Conservation (phyloP, 805 yeast genomes). For the Phaffomyces thermotolerans region DNA sequence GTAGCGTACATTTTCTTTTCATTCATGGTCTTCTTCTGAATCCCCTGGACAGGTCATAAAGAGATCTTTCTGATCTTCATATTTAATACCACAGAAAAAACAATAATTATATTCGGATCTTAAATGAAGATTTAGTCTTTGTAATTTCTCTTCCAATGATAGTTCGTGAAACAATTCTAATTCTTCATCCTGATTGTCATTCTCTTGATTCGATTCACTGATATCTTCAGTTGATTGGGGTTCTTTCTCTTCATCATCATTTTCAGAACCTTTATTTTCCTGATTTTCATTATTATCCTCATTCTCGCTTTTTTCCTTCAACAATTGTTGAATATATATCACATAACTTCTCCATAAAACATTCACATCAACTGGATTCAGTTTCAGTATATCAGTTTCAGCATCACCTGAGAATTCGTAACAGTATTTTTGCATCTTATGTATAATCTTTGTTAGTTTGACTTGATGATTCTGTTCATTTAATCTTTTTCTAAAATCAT, state of each 20-base stretch:
- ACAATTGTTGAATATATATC: conserved; percentile 10
- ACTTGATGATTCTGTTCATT: conserved; percentile 11
- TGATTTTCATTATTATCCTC: conserved; percentile 6
- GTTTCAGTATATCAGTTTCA: conserved; percentile 15
- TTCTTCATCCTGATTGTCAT: conserved; percentile 23
- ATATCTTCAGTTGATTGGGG: conserved; percentile 8
- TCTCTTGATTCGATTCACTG: not conserved
- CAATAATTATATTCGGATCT: conserved; percentile 38
- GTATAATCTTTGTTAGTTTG: conserved; percentile 13
- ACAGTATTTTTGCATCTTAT: conserved; percentile 34
- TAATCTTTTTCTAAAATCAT: conserved; percentile 17
- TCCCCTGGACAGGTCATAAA: conserved; percentile 43
- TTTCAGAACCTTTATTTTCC: conserved; percentile 3
- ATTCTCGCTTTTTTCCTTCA: conserved; percentile 7
- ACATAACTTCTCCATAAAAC: conserved; percentile 37
- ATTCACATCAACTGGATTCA: conserved; percentile 28
- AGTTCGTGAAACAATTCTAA: conserved; percentile 24
- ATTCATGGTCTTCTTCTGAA: conserved; percentile 35
- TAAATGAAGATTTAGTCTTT: conserved; percentile 30
- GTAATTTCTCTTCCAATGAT: conserved; percentile 24
- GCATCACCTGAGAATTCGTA: conserved; percentile 34
- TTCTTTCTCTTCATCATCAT: conserved; percentile 6
- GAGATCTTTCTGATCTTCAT: conserved; percentile 31
- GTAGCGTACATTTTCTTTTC: not conserved
- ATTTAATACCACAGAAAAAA: conserved; percentile 42